Conservation (phyloP, 2,329 filamentous ascomycete species). For the Phialophora verrucosa region DNA sequence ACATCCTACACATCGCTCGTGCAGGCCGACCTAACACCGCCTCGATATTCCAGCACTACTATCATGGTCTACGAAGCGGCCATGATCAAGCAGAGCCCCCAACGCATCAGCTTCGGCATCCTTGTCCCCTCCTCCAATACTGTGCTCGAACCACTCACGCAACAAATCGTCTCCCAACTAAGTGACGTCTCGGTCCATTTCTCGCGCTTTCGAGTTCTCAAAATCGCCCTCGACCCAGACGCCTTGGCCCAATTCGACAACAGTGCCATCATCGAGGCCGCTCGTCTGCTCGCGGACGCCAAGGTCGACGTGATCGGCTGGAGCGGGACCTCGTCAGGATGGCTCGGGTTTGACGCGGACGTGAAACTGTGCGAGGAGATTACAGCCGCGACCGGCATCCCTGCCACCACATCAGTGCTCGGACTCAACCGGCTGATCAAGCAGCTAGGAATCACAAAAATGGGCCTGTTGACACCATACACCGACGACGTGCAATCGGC, state of each 20-base stretch:
- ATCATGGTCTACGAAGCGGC: background rate
- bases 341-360: slow-evolving; percentile 52
- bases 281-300: slow-evolving; percentile 47
- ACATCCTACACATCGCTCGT: background rate
- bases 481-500: slow-evolving; percentile 48
- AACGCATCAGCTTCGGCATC: slow-evolving; percentile 44
- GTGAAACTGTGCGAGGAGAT: slow-evolving; percentile 49
- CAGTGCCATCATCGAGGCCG: slow-evolving; percentile 44
- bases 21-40: background rate
- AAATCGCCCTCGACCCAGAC: slow-evolving; percentile 45
- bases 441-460: slow-evolving; percentile 39
- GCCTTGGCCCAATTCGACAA: slow-evolving; percentile 46
- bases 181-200: slow-evolving; percentile 50
- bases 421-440: slow-evolving; percentile 48
- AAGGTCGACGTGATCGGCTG: slow-evolving; percentile 50
- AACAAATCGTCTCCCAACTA: slow-evolving; percentile 45
- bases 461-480: slow-evolving; percentile 53
- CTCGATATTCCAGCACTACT: background rate
- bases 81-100: slow-evolving; percentile 11
- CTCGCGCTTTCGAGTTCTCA: slow-evolving; percentile 51
- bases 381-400: slow-evolving; percentile 45
- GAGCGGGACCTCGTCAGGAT: slow-evolving; percentile 48
- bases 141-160: slow-evolving; percentile 51
- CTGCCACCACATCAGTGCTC: slow-evolving; percentile 50
- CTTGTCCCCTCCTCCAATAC: slow-evolving; percentile 55